Conservation (phyloP, 257 asterid species). For the Buddleja alternifolia region DNA sequence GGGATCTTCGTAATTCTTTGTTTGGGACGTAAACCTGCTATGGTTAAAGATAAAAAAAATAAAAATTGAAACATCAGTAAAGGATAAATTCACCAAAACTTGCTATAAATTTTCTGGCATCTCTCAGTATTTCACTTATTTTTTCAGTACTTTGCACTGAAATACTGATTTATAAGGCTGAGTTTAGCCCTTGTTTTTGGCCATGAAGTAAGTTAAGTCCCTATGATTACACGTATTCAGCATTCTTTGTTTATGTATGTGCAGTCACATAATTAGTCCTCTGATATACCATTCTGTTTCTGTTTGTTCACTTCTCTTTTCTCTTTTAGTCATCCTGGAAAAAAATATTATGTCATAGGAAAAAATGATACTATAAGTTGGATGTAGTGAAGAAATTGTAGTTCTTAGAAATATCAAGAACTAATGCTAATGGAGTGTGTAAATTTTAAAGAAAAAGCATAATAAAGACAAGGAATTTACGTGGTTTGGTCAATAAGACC, state of each 20-base stretch:
- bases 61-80: background rate
- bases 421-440: constrained; percentile 17
- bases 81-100: background rate
- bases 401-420: background rate
- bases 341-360: background rate
- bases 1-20: constrained; percentile 11
- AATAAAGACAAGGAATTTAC: too few species aligned
- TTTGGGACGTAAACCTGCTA: constrained; percentile 16
- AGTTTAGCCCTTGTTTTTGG: background rate
- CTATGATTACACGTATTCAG: background rate
- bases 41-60: background rate
- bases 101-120: background rate
- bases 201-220: background rate
- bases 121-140: background rate
- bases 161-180: background rate
- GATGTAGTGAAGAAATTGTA: background rate
- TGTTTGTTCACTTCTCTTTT: constrained; percentile 3
- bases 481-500: too few species aligned
- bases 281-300: constrained; percentile 6
- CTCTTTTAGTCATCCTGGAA: constrained; percentile 8
- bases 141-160: background rate
- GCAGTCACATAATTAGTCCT: constrained; percentile 17
- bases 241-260: background rate
- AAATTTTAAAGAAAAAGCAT: too few species aligned
- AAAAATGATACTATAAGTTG: constrained; percentile 16